phyloP scores from a whole-genome alignment of 2,329 filamentous ascomycete genomes.

The Diaporthe caulivora region DNA sequence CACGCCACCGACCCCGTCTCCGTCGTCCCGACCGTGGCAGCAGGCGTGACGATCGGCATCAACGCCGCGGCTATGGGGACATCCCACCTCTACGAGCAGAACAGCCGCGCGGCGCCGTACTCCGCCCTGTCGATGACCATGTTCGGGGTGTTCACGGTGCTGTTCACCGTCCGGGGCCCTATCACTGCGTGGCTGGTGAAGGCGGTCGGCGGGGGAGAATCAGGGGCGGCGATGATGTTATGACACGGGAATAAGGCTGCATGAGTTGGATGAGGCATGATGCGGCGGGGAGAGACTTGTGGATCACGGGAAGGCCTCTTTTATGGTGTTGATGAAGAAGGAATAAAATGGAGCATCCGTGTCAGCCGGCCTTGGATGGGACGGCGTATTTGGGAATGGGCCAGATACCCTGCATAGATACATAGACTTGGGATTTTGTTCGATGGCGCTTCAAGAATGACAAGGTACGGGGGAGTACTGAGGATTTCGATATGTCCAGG shows the following conservation, averaged over 20 bases:
- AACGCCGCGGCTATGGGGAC: conserved; percentile 73
- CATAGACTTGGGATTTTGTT: neutral
- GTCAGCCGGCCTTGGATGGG: neutral
- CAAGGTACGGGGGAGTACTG: neutral
- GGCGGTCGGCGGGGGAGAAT: conserved; percentile 44
- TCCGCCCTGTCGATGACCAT: conserved; percentile 69
- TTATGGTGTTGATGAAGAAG: neutral
- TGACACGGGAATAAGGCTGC: neutral
- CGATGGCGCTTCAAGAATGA: neutral
- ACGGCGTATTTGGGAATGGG: neutral
- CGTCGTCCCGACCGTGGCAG: conserved; percentile 57
- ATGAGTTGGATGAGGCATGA: neutral
- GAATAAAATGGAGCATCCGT: neutral
- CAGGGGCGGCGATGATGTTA: conserved; percentile 37
- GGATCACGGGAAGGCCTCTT: neutral
- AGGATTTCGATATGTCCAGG: neutral
- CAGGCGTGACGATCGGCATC: conserved; percentile 66
- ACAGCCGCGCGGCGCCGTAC: conserved; percentile 66
- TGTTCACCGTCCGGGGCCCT: conserved; percentile 63
- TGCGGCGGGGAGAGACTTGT: neutral
- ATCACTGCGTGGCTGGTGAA: conserved; percentile 54
- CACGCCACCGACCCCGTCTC: conserved; percentile 31
- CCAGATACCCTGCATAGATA: conserved; percentile 34
- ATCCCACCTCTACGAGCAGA: conserved; percentile 66
- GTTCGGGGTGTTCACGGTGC: conserved; percentile 68